A percentile compares a stretch with the other conserved stretches of the same genome.
These are phyloP conservation scores for Lactuca saligna DNA, from an alignment of 129 eudicot genomes.

Conservation along the genomic window DNA sequence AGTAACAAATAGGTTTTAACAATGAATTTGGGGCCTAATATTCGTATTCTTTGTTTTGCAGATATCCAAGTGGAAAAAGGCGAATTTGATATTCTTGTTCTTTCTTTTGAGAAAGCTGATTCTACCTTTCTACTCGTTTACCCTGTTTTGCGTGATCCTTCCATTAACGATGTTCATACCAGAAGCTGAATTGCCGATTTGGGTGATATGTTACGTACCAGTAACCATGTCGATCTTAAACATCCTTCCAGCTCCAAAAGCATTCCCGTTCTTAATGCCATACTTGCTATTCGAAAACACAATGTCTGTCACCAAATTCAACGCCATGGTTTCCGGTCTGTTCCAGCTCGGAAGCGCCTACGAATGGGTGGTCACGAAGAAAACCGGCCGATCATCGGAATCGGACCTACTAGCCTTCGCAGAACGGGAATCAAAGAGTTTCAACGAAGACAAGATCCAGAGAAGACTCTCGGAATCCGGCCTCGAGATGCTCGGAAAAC, in stretches of 20 bases:
- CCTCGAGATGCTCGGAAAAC: conserved; percentile 68
- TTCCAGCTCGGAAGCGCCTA: conserved; percentile 95
- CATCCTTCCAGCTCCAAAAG: conserved; percentile 85
- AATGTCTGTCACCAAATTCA: conserved; percentile 93
- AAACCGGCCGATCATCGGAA: conserved; percentile 84
- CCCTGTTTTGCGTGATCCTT: conserved; percentile 82
- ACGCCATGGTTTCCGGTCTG: conserved; percentile 85
- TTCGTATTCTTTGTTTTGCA: conserved; percentile 28
- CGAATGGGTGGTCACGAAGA: conserved; percentile 95
- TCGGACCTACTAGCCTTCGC: conserved; percentile 74
- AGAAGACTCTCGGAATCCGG: conserved; percentile 82
- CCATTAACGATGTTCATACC: conserved; percentile 95
- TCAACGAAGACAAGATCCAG: conserved; percentile 66
- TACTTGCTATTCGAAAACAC: conserved; percentile 87
- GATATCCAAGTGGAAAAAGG: conserved; percentile 85
- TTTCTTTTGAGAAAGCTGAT: conserved; percentile 79
- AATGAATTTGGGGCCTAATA: background rate
- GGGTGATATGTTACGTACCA: conserved; percentile 95
- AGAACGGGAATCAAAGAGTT: conserved; percentile 59
- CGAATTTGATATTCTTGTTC: conserved; percentile 82
- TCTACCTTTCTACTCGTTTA: conserved; percentile 90
- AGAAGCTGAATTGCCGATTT: conserved; percentile 73
- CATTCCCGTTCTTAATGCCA: conserved; percentile 94
- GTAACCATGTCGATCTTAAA: conserved; percentile 73
- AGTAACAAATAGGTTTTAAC: background rate